Percentiles rank a stretch among this genome's conserved stretches.
These are phyloP conservation scores for Euphorbia corollata DNA, from an alignment of 441 rosid species.

Conservation along the genomic window DNA sequence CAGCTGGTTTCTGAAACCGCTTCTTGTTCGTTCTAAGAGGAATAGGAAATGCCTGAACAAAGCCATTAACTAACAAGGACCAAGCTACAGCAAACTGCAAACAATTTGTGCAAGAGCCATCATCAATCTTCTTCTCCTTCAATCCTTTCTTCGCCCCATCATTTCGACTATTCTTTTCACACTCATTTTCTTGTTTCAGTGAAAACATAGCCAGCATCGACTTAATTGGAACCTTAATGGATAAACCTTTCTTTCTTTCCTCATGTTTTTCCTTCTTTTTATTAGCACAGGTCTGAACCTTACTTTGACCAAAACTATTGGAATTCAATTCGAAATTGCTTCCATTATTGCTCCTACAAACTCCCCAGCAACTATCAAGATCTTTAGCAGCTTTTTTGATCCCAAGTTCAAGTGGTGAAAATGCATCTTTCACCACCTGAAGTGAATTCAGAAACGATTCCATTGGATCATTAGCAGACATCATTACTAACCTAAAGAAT, in stretches of 20 bases:
- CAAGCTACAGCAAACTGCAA: conserved; percentile 71
- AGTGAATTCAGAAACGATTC: conserved; percentile 61
- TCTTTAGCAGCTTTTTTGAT: conserved; percentile 67
- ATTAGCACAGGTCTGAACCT: conserved; percentile 28
- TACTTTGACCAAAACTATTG: conserved; percentile 19
- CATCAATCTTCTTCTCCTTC: conserved; percentile 35
- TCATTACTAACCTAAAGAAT: conserved; percentile 36
- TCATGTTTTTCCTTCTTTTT: conserved; percentile 41
- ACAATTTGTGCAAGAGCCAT: conserved; percentile 60
- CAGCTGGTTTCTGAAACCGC: conserved; percentile 36
- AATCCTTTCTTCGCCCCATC: conserved; percentile 33
- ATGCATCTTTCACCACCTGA: conserved; percentile 59
- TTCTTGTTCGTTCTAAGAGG: conserved; percentile 57
- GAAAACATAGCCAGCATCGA: conserved; percentile 45
- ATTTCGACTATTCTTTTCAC: conserved; percentile 9
- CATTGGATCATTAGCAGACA: conserved; percentile 60
- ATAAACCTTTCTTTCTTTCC: conserved; percentile 54
- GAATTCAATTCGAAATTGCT: conserved; percentile 28
- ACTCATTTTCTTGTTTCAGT: conserved; percentile 33
- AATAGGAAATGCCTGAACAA: conserved; percentile 60
- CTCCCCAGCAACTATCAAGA: conserved; percentile 60
- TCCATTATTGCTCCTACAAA: conserved; percentile 27
- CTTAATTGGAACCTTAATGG: conserved; percentile 57
- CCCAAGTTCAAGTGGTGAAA: conserved; percentile 68
- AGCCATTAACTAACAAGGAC: conserved; percentile 65